Conservation (phyloP, 148 eudicot species). For the Euryodendron excelsum region DNA sequence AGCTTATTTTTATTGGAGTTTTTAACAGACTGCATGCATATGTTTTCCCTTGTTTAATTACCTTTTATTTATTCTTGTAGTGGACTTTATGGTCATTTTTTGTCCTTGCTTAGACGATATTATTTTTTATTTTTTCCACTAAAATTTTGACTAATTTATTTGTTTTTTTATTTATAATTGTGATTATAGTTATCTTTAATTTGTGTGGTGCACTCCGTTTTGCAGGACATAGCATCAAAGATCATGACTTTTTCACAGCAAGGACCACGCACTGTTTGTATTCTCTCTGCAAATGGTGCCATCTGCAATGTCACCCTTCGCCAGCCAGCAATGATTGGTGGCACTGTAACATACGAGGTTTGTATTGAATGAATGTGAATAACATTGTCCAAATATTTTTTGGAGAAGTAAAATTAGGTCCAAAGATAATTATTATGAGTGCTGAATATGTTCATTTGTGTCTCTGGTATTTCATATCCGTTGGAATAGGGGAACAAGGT, state of each 20-base stretch:
- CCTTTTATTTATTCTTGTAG: background rate
- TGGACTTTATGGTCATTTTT: background rate
- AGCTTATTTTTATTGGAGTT: too few relatives aligned
- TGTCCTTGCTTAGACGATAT: background rate
- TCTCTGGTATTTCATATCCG: background rate
- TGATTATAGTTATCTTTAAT: background rate
- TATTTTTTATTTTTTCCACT: background rate
- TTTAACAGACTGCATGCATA: background rate
- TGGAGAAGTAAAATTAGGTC: too few relatives aligned
- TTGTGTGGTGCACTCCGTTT: background rate
- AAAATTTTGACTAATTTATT: too few relatives aligned
- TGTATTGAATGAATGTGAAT: background rate
- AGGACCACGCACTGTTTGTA: constrained; percentile 71
- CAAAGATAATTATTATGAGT: background rate
- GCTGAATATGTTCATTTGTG: background rate
- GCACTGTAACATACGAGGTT: constrained; percentile 69
- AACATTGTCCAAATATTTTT: too few relatives aligned
- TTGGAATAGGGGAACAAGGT: background rate
- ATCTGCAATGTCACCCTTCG: constrained; percentile 71
- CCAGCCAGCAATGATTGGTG: constrained; percentile 59
- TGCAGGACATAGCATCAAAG: constrained; percentile 71
- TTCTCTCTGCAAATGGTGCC: constrained; percentile 79
- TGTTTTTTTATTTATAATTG: background rate
- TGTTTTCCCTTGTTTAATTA: background rate
- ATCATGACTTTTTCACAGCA: constrained; percentile 67